These are phyloP conservation scores for Alloteropsis angusta DNA, from an alignment of 202 grass and related monocot genomes.

Conservation along the genomic window DNA sequence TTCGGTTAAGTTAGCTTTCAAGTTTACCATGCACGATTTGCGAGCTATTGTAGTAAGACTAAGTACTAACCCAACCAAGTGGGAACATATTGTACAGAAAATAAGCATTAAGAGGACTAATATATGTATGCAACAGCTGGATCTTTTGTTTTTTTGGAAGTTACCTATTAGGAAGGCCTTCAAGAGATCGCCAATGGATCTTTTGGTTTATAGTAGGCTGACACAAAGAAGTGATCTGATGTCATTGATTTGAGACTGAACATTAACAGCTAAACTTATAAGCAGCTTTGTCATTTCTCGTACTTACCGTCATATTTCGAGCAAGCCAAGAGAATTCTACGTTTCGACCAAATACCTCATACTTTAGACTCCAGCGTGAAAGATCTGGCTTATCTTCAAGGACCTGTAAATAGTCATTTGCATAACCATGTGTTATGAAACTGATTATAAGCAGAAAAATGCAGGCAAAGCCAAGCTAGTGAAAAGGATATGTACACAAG, in stretches of 20 bases:
- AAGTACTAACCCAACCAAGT: no score
- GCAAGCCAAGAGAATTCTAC: slow-evolving; percentile 97
- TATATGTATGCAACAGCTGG: not conserved
- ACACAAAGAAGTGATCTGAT: not conserved
- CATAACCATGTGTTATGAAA: not conserved
- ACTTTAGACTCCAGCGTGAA: slow-evolving; percentile 82
- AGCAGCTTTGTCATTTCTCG: slow-evolving; percentile 12
- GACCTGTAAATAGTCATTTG: slow-evolving; percentile 37
- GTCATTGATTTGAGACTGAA: slow-evolving; percentile 9
- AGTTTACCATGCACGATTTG: not conserved
- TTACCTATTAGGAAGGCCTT: slow-evolving; percentile 92
- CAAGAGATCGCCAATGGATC: slow-evolving; percentile 94
- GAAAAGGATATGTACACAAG: not conserved
- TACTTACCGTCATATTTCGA: slow-evolving; percentile 65
- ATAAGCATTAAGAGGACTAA: not conserved
- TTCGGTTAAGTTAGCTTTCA: not conserved
- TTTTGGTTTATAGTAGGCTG: slow-evolving; percentile 96
- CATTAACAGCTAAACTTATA: not conserved
- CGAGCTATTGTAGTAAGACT: no score
- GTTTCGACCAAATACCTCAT: slow-evolving; percentile 62
- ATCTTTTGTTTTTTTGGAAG: not conserved
- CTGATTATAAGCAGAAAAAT: not conserved
- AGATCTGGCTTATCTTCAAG: slow-evolving; percentile 83
- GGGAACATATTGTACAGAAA: no score
- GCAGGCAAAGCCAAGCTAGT: slow-evolving; percentile 1